Evolutionary conservation across 768 basidiomycete species (phyloP).

Genomic region (Macrolepiota fuliginosa): DNA sequence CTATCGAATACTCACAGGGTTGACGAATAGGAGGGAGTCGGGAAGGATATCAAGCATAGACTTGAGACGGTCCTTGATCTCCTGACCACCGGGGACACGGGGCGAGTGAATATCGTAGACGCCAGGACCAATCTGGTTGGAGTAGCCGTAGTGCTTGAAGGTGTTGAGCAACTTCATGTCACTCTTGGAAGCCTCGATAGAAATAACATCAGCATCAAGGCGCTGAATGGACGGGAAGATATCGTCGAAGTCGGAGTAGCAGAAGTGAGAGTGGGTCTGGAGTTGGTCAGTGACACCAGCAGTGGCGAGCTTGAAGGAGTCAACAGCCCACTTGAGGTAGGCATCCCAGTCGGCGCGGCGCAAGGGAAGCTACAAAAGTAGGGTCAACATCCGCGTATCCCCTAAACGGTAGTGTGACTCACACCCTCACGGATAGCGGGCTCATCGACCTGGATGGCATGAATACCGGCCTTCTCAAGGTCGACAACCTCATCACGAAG

Average conservation of each 20-base stretch:
- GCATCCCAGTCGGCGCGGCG: constrained; percentile 94
- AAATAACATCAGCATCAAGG: constrained; percentile 98
- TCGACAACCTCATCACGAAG: constrained; percentile 98
- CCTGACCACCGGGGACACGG: constrained; percentile 89
- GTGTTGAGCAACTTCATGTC: constrained; percentile 97
- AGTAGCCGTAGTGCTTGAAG: constrained; percentile 94
- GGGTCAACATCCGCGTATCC: constrained; percentile 15
- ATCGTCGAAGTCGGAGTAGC: constrained; percentile 98
- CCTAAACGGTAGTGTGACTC: constrained; percentile 27
- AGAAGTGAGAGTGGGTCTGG: constrained; percentile 99
- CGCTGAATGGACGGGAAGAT: constrained; percentile 97
- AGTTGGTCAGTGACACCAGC: constrained; percentile 92
- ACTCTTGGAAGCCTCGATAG: constrained; percentile 97
- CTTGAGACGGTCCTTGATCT: constrained; percentile 91
- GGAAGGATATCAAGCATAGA: constrained; percentile 82
- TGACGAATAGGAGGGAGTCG: constrained; percentile 81
- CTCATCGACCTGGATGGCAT: constrained; percentile 99
- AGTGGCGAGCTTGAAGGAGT: constrained; percentile 97
- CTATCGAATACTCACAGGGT: constrained; percentile 55
- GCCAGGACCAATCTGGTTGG: constrained; percentile 97
- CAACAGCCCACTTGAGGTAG: constrained; percentile 98
- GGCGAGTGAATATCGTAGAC: constrained; percentile 99
- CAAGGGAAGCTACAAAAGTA: constrained; percentile 73
- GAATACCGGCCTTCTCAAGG: constrained; percentile 94
- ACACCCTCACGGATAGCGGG: constrained; percentile 99